Percentiles rank a stretch among this genome's conserved stretches.
Evolutionary conservation across 352 stramenopile species (phyloP).

Genomic region (Phytophthora melonis): DNA sequence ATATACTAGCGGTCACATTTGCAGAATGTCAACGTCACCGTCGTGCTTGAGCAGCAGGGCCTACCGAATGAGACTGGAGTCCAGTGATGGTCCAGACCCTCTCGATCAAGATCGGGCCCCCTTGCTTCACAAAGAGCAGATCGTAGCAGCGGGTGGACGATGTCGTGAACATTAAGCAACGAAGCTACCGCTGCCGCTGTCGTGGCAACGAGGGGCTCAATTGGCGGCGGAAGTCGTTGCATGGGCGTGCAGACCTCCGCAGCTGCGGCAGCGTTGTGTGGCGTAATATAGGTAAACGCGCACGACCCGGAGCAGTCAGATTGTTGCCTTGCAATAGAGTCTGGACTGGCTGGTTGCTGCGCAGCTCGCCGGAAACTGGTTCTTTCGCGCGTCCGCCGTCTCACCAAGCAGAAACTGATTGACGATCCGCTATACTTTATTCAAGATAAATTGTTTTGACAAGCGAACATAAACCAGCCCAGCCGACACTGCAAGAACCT

Average conservation of each 20-base stretch:
- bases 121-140: background rate
- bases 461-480: conserved; percentile 5
- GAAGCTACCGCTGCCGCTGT: background rate
- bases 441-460: background rate
- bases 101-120: background rate
- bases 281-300: conserved; percentile 18
- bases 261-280: conserved; percentile 16
- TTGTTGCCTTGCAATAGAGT: background rate
- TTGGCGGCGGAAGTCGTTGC: background rate
- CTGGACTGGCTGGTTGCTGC: conserved; percentile 2
- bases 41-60: too few relatives aligned
- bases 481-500: background rate
- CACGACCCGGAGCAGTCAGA: background rate
- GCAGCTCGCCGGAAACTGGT: conserved; percentile 12
- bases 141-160: background rate
- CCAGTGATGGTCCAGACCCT: too few relatives aligned
- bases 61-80: too few relatives aligned
- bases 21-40: too few relatives aligned
- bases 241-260: conserved; percentile 6
- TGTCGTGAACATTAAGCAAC: conserved; percentile 9
- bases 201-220: conserved; percentile 1
- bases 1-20: conserved; percentile 2
- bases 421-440: conserved; percentile 2
- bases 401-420: conserved; percentile 12
- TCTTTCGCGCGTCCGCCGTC: conserved; percentile 23